Percentiles rank a stretch among this genome's conserved stretches.
phyloP scores from a whole-genome alignment of 2,329 filamentous ascomycete genomes.

The Clonostachys byssicola region DNA sequence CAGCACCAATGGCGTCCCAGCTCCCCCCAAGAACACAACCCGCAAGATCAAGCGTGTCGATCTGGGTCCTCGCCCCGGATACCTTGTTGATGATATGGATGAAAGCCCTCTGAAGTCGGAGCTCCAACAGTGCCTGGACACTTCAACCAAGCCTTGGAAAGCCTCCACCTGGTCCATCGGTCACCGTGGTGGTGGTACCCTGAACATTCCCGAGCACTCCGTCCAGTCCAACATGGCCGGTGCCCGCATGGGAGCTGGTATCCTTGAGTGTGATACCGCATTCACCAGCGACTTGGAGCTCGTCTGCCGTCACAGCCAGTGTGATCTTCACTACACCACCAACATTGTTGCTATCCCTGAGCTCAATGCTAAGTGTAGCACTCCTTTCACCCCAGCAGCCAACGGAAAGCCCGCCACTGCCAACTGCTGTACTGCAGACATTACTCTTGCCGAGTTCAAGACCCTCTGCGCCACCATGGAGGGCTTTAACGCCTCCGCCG shows the following conservation, averaged over 20 bases:
- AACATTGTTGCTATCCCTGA: slow-evolving; percentile 60
- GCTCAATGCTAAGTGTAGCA: slow-evolving; percentile 60
- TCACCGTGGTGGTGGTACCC: slow-evolving; percentile 57
- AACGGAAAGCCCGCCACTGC: slow-evolving; percentile 49
- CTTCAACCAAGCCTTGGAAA: slow-evolving; percentile 40
- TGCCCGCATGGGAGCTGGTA: slow-evolving; percentile 62
- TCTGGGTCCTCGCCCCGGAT: slow-evolving; percentile 61
- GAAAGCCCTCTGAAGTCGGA: slow-evolving; percentile 54
- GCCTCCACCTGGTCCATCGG: slow-evolving; percentile 54
- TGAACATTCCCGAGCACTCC: slow-evolving; percentile 63
- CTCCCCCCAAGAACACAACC: neutral
- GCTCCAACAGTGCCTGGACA: slow-evolving; percentile 54
- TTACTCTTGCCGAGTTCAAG: slow-evolving; percentile 65
- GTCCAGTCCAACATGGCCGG: slow-evolving; percentile 55
- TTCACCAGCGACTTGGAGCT: slow-evolving; percentile 62
- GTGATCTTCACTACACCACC: slow-evolving; percentile 65
- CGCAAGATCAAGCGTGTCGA: slow-evolving; percentile 44
- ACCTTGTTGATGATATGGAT: slow-evolving; percentile 59
- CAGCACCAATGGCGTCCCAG: too few relatives aligned
- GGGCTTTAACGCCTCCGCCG: slow-evolving; percentile 52
- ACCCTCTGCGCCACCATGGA: slow-evolving; percentile 70
- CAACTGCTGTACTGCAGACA: slow-evolving; percentile 68
- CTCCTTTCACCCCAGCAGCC: slow-evolving; percentile 53
- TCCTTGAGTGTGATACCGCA: slow-evolving; percentile 64
- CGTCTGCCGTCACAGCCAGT: slow-evolving; percentile 66